Evolutionary conservation across 2,329 filamentous ascomycete species (phyloP).

Genomic region (Colletotrichum siamense): DNA sequence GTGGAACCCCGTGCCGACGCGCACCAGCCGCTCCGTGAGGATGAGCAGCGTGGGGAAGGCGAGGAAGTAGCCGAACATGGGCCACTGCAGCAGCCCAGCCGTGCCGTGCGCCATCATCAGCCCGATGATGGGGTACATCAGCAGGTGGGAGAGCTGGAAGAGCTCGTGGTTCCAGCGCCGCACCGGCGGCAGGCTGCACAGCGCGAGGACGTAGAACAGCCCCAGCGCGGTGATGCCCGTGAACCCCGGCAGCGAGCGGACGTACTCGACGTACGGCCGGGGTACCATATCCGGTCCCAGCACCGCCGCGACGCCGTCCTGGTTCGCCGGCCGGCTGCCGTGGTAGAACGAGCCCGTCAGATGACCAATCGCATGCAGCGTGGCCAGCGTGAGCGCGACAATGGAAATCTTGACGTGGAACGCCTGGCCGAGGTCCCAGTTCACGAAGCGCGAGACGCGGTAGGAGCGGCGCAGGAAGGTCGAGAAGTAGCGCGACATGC

Average conservation of each 20-base stretch:
- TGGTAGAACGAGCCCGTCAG: slow-evolving; percentile 57
- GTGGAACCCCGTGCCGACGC: slow-evolving; percentile 52
- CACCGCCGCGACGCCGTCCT: slow-evolving; percentile 47
- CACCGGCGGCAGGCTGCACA: slow-evolving; percentile 55
- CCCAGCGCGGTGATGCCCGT: slow-evolving; percentile 54
- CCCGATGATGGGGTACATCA: slow-evolving; percentile 64
- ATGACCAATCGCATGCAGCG: slow-evolving; percentile 59
- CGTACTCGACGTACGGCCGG: slow-evolving; percentile 49
- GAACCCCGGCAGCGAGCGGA: slow-evolving; percentile 53
- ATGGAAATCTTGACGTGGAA: slow-evolving; percentile 63
- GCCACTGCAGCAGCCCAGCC: slow-evolving; percentile 52
- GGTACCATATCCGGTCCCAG: slow-evolving; percentile 50
- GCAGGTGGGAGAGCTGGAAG: slow-evolving; percentile 61
- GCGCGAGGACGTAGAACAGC: slow-evolving; percentile 53
- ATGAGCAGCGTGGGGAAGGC: slow-evolving; percentile 58
- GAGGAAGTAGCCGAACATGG: slow-evolving; percentile 63
- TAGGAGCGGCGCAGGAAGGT: slow-evolving; percentile 58
- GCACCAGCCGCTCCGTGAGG: slow-evolving; percentile 50
- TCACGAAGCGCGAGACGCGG: slow-evolving; percentile 58
- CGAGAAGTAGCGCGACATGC: slow-evolving; percentile 62
- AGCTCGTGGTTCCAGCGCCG: slow-evolving; percentile 59
- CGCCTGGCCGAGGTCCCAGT: slow-evolving; percentile 60
- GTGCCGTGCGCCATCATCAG: slow-evolving; percentile 62
- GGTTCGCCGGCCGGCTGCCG: slow-evolving; percentile 49
- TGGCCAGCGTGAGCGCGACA: slow-evolving; percentile 53